Conservation (phyloP, 2,329 filamentous ascomycete species). For the Fusarium lateritium region DNA sequence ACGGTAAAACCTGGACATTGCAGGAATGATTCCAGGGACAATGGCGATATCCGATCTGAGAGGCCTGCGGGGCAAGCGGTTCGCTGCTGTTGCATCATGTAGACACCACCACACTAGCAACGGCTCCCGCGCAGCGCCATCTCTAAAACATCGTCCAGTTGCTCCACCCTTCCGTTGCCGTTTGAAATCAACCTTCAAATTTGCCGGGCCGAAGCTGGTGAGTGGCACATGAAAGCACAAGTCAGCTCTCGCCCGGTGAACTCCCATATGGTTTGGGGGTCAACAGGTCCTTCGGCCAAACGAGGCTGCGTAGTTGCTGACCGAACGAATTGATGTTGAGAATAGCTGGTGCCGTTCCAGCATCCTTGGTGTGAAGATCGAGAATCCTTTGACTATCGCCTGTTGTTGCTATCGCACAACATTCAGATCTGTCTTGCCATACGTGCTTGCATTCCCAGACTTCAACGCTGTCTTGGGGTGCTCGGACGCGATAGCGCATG, state of each 20-base stretch:
- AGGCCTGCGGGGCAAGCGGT: conserved; percentile 31
- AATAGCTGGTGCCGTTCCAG: neutral
- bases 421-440: conserved; percentile 14
- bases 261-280: conserved; percentile 10
- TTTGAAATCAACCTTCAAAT: neutral
- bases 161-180: conserved; percentile 23
- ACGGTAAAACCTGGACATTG: conserved; percentile 29
- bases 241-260: neutral
- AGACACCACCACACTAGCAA: conserved; percentile 36
- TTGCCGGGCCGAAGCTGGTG: neutral
- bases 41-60: conserved; percentile 34
- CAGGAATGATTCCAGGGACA: conserved; percentile 17
- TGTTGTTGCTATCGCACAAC: conserved; percentile 14
- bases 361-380: neutral
- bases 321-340: neutral
- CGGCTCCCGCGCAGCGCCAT: conserved; percentile 41
- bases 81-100: conserved; percentile 38
- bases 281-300: conserved; percentile 1
- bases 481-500: conserved; percentile 19
- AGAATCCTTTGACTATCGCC: neutral
- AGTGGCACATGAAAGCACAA: neutral
- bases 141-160: conserved; percentile 21
- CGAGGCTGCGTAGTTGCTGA: conserved; percentile 1
- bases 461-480: conserved; percentile 6
- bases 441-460: conserved; percentile 22